Evolutionary conservation across 805 yeast species (phyloP).

Genomic region (Hanseniaspora mollemarum): DNA sequence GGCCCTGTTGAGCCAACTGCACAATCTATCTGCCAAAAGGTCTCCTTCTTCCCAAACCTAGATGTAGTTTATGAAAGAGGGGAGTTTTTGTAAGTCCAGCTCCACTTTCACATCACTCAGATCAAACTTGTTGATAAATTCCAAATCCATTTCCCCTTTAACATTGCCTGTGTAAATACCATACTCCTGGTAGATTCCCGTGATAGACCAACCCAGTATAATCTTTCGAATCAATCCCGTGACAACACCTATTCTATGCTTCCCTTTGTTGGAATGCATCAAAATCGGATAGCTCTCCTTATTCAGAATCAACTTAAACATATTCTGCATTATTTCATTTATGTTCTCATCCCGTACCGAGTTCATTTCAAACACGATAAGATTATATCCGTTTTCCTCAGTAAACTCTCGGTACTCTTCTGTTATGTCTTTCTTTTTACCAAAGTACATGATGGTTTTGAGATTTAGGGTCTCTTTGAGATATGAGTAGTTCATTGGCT

Average conservation of each 20-base stretch:
- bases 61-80: constrained; percentile 7
- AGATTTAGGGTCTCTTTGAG: constrained; percentile 51
- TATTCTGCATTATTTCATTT: constrained; percentile 44
- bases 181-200: constrained; percentile 90
- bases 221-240: constrained; percentile 83
- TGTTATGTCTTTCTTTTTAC: constrained; percentile 48
- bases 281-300: constrained; percentile 72
- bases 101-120: constrained; percentile 11
- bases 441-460: constrained; percentile 70
- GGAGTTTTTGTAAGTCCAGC: constrained; percentile 7
- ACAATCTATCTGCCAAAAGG: not conserved
- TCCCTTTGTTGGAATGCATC: constrained; percentile 93
- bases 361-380: constrained; percentile 53
- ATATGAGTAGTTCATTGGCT: constrained; percentile 73
- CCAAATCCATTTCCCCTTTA: constrained; percentile 83
- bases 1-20: too few relatives aligned
- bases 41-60: not conserved
- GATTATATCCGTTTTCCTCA: constrained; percentile 37
- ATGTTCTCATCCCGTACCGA: constrained; percentile 66
- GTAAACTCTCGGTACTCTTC: constrained; percentile 63
- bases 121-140: constrained; percentile 51
- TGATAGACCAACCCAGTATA: constrained; percentile 84
- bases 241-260: constrained; percentile 84
- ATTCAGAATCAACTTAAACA: constrained; percentile 47
- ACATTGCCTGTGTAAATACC: constrained; percentile 78